A percentile compares a stretch with the other conserved stretches of the same genome.
phyloP scores from a whole-genome alignment of 202 grass and related monocot species.

The Zizania palustris region DNA sequence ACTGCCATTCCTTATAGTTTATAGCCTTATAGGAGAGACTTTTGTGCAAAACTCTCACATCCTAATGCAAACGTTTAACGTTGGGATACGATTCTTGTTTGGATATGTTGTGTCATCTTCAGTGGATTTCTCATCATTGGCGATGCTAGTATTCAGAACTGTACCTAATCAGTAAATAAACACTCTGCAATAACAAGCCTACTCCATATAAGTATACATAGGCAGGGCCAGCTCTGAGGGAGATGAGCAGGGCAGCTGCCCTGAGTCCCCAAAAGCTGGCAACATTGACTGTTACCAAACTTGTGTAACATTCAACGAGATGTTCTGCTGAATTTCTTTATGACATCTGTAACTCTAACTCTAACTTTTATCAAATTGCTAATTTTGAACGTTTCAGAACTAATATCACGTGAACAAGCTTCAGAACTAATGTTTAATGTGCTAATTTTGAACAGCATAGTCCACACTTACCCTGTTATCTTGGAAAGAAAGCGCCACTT shows the following conservation, averaged over 20 bases:
- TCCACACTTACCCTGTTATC: slow-evolving; percentile 74
- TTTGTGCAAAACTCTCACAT: background rate
- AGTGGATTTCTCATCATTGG: background rate
- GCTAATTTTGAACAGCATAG: background rate
- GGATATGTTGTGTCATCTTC: background rate
- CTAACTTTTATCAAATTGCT: background rate
- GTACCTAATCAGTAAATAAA: background rate
- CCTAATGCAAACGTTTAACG: background rate
- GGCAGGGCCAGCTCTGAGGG: too few relatives aligned
- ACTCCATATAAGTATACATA: background rate
- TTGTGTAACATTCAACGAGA: background rate
- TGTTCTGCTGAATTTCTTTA: background rate
- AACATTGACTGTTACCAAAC: background rate
- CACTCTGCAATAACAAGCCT: background rate
- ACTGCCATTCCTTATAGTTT: background rate
- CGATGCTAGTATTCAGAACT: background rate
- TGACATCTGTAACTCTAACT: background rate
- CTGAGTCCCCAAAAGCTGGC: too few relatives aligned
- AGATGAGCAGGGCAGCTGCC: too few relatives aligned
- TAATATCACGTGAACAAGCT: background rate
- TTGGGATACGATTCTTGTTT: too few relatives aligned
- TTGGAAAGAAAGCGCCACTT: slow-evolving; percentile 75
- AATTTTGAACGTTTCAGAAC: background rate
- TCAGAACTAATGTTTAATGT: background rate
- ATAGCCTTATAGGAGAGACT: background rate